A percentile compares a stretch with the other conserved stretches of the same genome.
Evolutionary conservation across 257 asterid genomes (phyloP).

Genomic region (Osmanthus fragrans): DNA sequence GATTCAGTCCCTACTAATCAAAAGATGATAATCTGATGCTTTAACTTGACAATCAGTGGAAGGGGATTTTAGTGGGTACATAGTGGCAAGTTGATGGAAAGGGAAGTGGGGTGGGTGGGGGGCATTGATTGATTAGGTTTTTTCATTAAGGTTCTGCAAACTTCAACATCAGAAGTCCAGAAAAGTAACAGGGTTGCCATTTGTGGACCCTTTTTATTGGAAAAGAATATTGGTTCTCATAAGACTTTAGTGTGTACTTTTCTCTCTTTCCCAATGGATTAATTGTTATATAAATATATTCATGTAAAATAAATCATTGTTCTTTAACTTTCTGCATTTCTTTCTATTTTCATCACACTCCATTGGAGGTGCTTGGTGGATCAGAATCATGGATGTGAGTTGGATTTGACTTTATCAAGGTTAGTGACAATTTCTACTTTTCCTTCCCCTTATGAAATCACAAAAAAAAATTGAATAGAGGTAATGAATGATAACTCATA

Average conservation of each 20-base stretch:
- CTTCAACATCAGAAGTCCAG: slow-evolving; percentile 39
- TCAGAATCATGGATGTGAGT: background rate
- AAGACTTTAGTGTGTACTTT: slow-evolving; percentile 17
- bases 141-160: slow-evolving; percentile 39
- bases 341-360: background rate
- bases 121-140: slow-evolving; percentile 38
- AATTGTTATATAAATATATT: background rate
- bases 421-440: background rate
- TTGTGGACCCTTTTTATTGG: slow-evolving; percentile 37
- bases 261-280: background rate
- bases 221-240: slow-evolving; percentile 35
- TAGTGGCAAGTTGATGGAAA: slow-evolving; percentile 9
- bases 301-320: background rate
- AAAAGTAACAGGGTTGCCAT: slow-evolving; percentile 21
- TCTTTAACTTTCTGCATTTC: background rate
- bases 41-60: background rate
- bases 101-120: slow-evolving; percentile 14
- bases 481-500: background rate
- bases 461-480: no score
- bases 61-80: background rate
- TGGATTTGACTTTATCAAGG: background rate
- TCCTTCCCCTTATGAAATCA: no score
- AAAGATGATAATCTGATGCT: background rate
- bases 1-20: no score
- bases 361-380: background rate